Conservation (phyloP, 208 protist species). For the Crithidia mellificae region DNA sequence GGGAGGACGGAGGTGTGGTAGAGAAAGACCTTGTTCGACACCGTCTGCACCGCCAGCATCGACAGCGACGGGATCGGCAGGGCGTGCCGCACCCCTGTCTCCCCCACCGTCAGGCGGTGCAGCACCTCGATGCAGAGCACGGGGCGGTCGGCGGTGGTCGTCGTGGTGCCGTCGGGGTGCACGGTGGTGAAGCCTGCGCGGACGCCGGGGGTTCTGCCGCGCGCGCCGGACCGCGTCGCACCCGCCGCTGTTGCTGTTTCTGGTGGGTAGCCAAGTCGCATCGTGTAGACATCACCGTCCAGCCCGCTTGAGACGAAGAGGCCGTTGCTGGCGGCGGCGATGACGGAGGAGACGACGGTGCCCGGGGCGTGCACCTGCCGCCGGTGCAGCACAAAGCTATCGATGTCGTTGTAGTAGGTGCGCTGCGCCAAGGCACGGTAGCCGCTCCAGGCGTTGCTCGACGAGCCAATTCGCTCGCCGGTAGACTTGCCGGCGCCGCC, state of each 20-base stretch:
- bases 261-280: slow-evolving; percentile 22
- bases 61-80: slow-evolving; percentile 35
- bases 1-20: slow-evolving; percentile 33
- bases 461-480: slow-evolving; percentile 32
- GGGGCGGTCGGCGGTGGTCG: slow-evolving; percentile 6
- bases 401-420: slow-evolving; percentile 34
- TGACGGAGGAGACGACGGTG: slow-evolving; percentile 41
- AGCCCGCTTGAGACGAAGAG: slow-evolving; percentile 43
- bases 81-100: slow-evolving; percentile 41
- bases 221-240: not conserved
- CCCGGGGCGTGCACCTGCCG: slow-evolving; percentile 34
- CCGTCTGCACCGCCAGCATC: slow-evolving; percentile 48
- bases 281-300: slow-evolving; percentile 48
- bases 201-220: not conserved
- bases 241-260: not conserved
- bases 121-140: slow-evolving; percentile 31
- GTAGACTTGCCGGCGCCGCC: not conserved
- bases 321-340: slow-evolving; percentile 26
- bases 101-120: slow-evolving; percentile 23
- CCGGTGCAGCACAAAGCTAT: slow-evolving; percentile 24
- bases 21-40: slow-evolving; percentile 31
- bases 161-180: slow-evolving; percentile 4
- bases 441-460: slow-evolving; percentile 29
- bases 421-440: slow-evolving; percentile 29
- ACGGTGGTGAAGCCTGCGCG: not conserved